Evolutionary conservation across 345 rosid genomes (phyloP), one percentile per base, ranked within the genome.

Genomic region (Hibiscus mutabilis): DNA sequence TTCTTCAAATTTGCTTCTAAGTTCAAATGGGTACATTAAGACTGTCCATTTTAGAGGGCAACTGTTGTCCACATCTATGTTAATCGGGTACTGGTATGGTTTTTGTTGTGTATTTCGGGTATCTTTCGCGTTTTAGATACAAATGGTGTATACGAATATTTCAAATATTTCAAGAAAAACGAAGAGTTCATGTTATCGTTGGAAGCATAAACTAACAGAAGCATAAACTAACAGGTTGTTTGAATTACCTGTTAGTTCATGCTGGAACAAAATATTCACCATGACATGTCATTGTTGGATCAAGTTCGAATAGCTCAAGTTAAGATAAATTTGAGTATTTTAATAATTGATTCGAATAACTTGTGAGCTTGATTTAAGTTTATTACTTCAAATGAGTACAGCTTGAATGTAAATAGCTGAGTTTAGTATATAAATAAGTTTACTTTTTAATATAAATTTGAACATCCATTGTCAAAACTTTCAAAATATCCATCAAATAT

Each of bases 401-500:
- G 52, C 52, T 12, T 8, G 42, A 37, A 37, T 37, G 7, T 2
- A 37, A 7, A 37, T 37, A 37, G 7, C 10, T 37, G 10, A 37
- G 42, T 37, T 25, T 25, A 25, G 27, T 25, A 25, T 25, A 25
- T 1, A 55, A 75, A 78, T n/a, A 14, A 49, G 55, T 14, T 37
- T 37, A 37, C 10, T 37, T 37, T 37, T 37, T 10, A 7, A 37
- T 37, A 37, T 55, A 55, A 10, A 55, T 49, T 68, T 16, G 21
- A 71, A 66, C 70, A 33, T 4, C 35, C n/a, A 51, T 68, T 80
- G 56, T 68, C 82, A 73, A 82, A 82, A 79, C 61, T 55, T 16
- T 55, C 59, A 22, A 55, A 55, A 12, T 29, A 6, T 37, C 64
- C 44, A 67, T 8, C 42, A 49, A 22, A 47, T 21, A 55, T 55